Base-by-base conservation (phyloP, 2,329 filamentous ascomycete species). In the Fusarium sp. region DNA sequence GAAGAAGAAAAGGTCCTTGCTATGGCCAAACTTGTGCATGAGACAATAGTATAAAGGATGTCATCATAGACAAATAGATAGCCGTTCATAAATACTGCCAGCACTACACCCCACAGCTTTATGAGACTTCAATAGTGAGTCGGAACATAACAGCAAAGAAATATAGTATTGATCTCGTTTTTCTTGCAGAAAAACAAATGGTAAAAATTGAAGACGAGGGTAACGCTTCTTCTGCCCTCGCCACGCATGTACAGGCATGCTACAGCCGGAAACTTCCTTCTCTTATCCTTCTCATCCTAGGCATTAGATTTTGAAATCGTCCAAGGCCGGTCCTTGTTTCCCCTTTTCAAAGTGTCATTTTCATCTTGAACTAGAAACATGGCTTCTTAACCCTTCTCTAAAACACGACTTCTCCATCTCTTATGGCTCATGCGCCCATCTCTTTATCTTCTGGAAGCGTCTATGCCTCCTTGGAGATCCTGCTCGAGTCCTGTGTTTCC, bases 391-490 rank as follows among this genome's bases (percentile, higher is more conserved):
- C 14, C 45, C 39, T 43, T n/a, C 35, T 57, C 47, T 53, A 45
- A 44, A 61, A 40, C 43, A 46, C 50, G 28, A 50, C 19, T 55
- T 55, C 20, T 51, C 28, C 51, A 46, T 19, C 45, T 24, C 40
- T 30, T 39, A 6, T 49, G 32, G 26, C 30, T 8, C 20, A 28
- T 15, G 6, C 37, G 28, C 49, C 56, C 69, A 74, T 56, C 71
- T 75, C 62, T 70, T 71, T 30, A 79, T 70, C 76, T 78, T 63
- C 76, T 72, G 14, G 70, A 67, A 10, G 74, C 75, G 51, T 79
- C 78, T 44, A 79, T 70, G 6, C 77, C 86, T 28, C 83, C 84
- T 30, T 85, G 85, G 40, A 90, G 80, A 62, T 89, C 87, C 28
- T 85, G 85, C 78, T 90, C 87, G 20, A 90, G 80, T 6, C 67